Conservation (phyloP, 352 stramenopile genomes). For the Thalassiosira livingstoniorum region DNA sequence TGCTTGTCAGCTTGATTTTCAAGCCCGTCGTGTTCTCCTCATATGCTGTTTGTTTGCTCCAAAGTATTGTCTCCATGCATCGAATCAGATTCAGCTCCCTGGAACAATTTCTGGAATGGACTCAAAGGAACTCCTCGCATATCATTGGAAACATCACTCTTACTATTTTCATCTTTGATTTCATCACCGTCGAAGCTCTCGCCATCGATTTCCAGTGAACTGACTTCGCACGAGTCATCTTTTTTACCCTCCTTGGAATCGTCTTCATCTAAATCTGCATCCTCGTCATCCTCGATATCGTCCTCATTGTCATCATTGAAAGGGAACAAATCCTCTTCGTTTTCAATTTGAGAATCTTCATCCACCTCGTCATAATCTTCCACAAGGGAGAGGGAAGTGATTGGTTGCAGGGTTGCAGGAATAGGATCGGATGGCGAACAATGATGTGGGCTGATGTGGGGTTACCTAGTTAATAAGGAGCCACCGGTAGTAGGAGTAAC, state of each 20-base stretch:
- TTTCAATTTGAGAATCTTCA: background rate
- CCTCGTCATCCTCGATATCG: conserved; percentile 3
- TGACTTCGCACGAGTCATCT: too few relatives aligned
- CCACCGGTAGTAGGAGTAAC: too few relatives aligned
- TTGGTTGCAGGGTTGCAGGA: background rate
- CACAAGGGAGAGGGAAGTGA: background rate
- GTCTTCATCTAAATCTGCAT: background rate
- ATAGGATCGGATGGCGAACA: background rate
- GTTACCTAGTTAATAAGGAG: too few relatives aligned
- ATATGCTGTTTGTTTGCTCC: too few relatives aligned
- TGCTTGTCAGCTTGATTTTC: too few relatives aligned
- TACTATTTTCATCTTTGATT: background rate
- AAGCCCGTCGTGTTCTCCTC: too few relatives aligned
- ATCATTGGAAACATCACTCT: too few relatives aligned
- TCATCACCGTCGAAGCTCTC: background rate
- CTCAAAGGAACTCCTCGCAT: too few relatives aligned
- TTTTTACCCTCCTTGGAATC: background rate
- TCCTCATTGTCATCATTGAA: conserved; percentile 31
- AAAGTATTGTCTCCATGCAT: too few relatives aligned
- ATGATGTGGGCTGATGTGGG: too few relatives aligned
- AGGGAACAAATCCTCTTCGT: conserved; percentile 5
- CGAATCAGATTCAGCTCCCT: too few relatives aligned
- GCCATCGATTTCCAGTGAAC: background rate
- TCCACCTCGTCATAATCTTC: background rate
- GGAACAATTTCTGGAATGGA: too few relatives aligned